Evolutionary conservation across 2,329 filamentous ascomycete species (phyloP), one percentile per base, ranked within the genome.

Genomic region (Pseudocercospora fijiensis): DNA sequence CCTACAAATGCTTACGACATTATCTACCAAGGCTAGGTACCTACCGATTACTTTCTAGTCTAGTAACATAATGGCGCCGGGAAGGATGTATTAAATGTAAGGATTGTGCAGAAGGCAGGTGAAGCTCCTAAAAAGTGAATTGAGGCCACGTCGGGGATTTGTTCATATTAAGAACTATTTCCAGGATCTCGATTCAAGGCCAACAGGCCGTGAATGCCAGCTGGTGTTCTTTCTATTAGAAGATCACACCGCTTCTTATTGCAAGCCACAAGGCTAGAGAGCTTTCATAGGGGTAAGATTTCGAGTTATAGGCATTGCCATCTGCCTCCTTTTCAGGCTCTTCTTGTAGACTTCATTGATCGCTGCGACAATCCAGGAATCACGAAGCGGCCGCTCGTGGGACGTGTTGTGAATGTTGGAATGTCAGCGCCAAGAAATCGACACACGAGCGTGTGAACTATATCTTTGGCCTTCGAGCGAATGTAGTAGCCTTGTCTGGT

Each of bases 81-180:
- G 24, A 47, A 61, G 58, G 56, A 58, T 26, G 47, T 55, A 10
- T 18, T 61, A 18, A 30, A 33, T 26, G 43, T 60, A 13, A 51
- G 22, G 30, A 22, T 53, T 24, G 26, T 52, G 30, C 45, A 33
- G 47, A 52, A 22, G 28, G n/a, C 45, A 27, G 18, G 24, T 16
- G 47, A 27, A 27, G 47, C 22, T 2, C 20, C 47, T 2, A 52
- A 52, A 22, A 13, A 52, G 47, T 27, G 24, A 18, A 27, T 24
- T 20, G 13, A 52, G 47, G 20, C 47, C 13, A 26, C 24, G 30
- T 33, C 30, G 5, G 5, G 11, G 4, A 16, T 10, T 16, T 13
- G 11, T 3, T 16, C 10, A 3, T 10, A 3, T 33, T 2, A 5
- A 33, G 30, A 33, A 11, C 10, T 33, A 11, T 33, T 33, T n/a